A percentile compares a stretch with the other conserved stretches of the same genome.
Conservation (phyloP, 2,329 filamentous ascomycete species). For the Fusarium brachygibbosum region DNA sequence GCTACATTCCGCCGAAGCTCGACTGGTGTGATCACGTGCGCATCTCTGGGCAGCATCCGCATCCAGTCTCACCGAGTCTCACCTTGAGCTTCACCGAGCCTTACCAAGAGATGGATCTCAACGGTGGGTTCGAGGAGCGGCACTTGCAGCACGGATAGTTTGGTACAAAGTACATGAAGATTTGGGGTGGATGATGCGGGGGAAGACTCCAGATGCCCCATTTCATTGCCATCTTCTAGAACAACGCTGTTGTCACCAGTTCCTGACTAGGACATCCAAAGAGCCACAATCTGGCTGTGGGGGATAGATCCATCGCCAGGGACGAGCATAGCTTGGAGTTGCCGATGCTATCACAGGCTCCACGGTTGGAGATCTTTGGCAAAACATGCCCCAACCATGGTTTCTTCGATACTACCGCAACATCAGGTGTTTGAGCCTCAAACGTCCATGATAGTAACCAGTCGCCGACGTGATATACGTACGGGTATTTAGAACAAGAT, state of each 20-base stretch:
- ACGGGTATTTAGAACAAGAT: not conserved
- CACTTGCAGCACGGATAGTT: conserved; percentile 50
- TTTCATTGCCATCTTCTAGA: conserved; percentile 47
- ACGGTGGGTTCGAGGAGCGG: conserved; percentile 43
- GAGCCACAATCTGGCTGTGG: conserved; percentile 40
- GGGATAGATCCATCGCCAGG: conserved; percentile 41
- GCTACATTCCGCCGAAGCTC: conserved; percentile 24
- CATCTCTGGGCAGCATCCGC: not conserved
- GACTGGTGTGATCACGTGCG: conserved; percentile 11
- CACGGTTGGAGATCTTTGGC: conserved; percentile 27
- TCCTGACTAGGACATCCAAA: conserved; percentile 46
- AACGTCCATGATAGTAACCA: no score
- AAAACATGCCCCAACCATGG: conserved; percentile 13
- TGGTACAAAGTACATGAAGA: conserved; percentile 48
- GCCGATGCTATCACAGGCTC: conserved; percentile 31
- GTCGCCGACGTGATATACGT: not conserved
- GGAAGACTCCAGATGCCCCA: conserved; percentile 50
- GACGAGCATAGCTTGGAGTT: conserved; percentile 33
- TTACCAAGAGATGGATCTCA: conserved; percentile 44
- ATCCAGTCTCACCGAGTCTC: conserved; percentile 23
- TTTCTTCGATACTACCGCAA: conserved; percentile 1
- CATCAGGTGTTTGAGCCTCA: conserved; percentile 1
- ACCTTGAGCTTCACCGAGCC: conserved; percentile 33
- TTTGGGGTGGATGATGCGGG: conserved; percentile 47
- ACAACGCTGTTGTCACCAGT: conserved; percentile 40